Percentiles rank a stretch among this genome's conserved stretches.
phyloP scores from a whole-genome alignment of 73 alveolate species.

The Stentor roeselii region DNA sequence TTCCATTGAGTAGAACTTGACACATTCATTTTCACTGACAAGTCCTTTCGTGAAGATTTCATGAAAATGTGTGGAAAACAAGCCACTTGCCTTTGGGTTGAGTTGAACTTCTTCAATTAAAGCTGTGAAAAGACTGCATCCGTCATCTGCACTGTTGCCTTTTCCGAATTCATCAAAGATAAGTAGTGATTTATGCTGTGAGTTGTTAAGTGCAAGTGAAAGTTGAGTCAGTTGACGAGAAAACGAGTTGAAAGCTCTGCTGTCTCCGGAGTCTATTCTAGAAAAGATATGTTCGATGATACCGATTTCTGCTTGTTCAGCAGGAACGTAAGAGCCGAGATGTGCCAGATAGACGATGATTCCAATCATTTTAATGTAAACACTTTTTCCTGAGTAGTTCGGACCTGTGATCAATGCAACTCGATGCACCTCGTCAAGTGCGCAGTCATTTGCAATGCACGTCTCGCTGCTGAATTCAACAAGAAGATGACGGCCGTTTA shows the following conservation, averaged over 20 bases:
- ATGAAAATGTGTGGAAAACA: conserved; percentile 64
- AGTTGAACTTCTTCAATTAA: conserved; percentile 42
- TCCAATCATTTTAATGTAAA: conserved; percentile 56
- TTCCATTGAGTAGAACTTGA: conserved; percentile 19
- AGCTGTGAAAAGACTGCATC: conserved; percentile 47
- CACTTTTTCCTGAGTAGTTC: conserved; percentile 65
- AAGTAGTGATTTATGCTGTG: conserved; percentile 46
- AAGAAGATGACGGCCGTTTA: conserved; percentile 9
- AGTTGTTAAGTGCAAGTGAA: conserved; percentile 45
- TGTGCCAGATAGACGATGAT: conserved; percentile 66
- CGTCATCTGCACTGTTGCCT: conserved; percentile 64
- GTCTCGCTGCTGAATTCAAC: conserved; percentile 3
- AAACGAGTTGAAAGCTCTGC: conserved; percentile 50
- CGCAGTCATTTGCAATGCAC: conserved; percentile 21
- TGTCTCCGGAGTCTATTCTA: conserved; percentile 60
- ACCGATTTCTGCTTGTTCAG: conserved; percentile 60
- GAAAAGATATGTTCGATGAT: conserved; percentile 58
- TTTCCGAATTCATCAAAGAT: conserved; percentile 69
- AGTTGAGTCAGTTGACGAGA: conserved; percentile 56
- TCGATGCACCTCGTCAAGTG: conserved; percentile 26
- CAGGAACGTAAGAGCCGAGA: conserved; percentile 62
- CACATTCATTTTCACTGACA: background rate
- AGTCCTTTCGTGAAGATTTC: conserved; percentile 33
- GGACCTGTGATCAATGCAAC: conserved; percentile 60
- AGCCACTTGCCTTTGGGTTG: conserved; percentile 37